Evolutionary conservation across 1,284 basidiomycete species (phyloP), one percentile per base, ranked within the genome.

Genomic region (Tranzscheliella williamsii): DNA sequence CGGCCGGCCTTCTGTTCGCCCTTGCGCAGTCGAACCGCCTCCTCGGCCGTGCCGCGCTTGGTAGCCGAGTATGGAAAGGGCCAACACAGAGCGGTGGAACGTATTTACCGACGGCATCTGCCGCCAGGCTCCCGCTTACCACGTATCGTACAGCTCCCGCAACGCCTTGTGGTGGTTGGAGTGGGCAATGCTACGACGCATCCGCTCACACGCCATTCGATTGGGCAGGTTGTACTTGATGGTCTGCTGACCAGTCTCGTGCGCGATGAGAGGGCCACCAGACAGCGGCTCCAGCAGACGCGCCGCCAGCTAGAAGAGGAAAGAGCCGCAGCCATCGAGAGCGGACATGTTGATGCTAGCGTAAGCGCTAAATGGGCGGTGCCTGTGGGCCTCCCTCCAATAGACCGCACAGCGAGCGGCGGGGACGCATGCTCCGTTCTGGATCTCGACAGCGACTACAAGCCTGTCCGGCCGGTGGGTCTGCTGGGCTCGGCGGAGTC

Each of bases 21-120:
- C 16, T 39, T 26, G n/a, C 4, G n/a, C n/a, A n/a, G n/a, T n/a
- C n/a, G n/a, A n/a, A n/a, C n/a, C n/a, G n/a, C 9, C 20, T 22
- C 9, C 8, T 16, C 35, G 12, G 23, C 9, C 9, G 13, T 11
- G 6, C 60, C 53, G 16, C 30, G 53, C 4, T 18, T 63, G 0
- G 60, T 63, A 0, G 60, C 53, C 5, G 60, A 63, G 34, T 63
- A 53, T 24, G 60, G 60, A n/a, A 56, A 57, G 20, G 60, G 53
- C 4, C 53, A 63, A 22, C 45, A 53, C 2, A 24, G 26, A 8
- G n/a, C 42, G 5, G 53, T 62, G 0, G 45, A 52, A 17, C 24
- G 32, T 6, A 27, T 62, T 16, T 43, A 52, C 22, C 11, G 6
- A 2, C 44, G 52, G 4, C 26, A 48, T 0, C 12, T 20, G 4